phyloP scores from a whole-genome alignment of 345 rosid species.

The Nasturtium officinale region DNA sequence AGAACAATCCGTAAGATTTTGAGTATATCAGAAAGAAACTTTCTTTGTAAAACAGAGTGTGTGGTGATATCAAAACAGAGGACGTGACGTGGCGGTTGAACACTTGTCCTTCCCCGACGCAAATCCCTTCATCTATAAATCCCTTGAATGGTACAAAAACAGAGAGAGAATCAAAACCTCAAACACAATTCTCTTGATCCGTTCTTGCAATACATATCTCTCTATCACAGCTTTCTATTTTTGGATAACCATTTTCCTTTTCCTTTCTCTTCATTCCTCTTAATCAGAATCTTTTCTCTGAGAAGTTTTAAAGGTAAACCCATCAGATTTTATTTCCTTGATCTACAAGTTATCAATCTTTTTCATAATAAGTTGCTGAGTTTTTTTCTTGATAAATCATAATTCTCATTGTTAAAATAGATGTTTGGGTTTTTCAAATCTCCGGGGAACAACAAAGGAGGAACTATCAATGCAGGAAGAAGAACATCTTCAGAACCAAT shows the following conservation, averaged over 20 bases:
- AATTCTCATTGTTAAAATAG: conserved; percentile 36
- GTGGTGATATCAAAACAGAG: not conserved
- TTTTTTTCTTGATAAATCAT: not conserved
- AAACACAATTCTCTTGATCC: not conserved
- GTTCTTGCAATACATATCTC: not conserved
- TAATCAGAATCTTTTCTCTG: conserved; percentile 2
- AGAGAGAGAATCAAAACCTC: conserved; percentile 11
- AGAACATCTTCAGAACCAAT: conserved; percentile 72
- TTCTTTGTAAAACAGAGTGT: not conserved
- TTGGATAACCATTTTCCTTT: not conserved
- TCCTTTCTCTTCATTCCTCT: not conserved
- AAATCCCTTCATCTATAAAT: conserved; percentile 20
- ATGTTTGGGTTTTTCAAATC: conserved; percentile 74
- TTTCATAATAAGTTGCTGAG: not conserved
- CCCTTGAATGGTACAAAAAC: not conserved
- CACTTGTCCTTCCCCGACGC: not conserved
- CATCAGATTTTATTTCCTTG: not conserved
- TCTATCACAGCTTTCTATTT: conserved; percentile 2
- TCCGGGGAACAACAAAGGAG: conserved; percentile 43
- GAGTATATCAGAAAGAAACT: no score
- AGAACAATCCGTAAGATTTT: not conserved
- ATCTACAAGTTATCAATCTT: not conserved
- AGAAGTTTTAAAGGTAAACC: not conserved
- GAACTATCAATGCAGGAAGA: conserved; percentile 52
- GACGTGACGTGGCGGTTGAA: not conserved